Conservation (phyloP, 2,329 filamentous ascomycete genomes). For the Hypoxylon sp. region DNA sequence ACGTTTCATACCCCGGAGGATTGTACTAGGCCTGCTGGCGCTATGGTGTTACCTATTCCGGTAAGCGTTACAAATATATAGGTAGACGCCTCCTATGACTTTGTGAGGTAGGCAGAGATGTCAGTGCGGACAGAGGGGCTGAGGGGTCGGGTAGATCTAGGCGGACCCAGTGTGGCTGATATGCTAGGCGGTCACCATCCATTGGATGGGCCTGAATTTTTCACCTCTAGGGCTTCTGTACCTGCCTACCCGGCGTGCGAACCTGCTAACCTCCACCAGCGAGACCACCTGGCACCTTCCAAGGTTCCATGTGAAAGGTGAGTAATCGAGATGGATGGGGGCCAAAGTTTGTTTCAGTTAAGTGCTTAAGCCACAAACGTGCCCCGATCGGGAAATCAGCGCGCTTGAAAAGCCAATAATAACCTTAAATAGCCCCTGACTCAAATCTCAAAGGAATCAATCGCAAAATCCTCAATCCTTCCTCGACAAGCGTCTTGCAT, state of each 20-base stretch:
- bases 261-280: background rate
- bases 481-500: conserved; percentile 23
- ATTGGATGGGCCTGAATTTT: no score
- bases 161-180: conserved; percentile 15
- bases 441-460: conserved; percentile 35
- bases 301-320: background rate
- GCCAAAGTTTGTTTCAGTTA: conserved; percentile 35
- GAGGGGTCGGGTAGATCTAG: no score
- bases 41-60: background rate
- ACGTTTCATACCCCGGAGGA: no score
- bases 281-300: background rate
- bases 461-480: conserved; percentile 36
- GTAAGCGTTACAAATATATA: background rate
- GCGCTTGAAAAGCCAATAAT: conserved; percentile 43
- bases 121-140: conserved; percentile 8
- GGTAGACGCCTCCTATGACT: no score
- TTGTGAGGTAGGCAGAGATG: no score
- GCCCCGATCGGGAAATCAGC: conserved; percentile 24
- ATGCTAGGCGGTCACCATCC: background rate
- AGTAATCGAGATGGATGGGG: conserved; percentile 25
- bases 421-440: conserved; percentile 37
- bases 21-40: background rate
- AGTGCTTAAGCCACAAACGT: conserved; percentile 31
- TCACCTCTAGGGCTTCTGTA: background rate
- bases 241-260: no score